These are phyloP conservation scores for Rhizopus microsporus DNA, from an alignment of 371 early-diverging fungal species.

Conservation along the genomic window DNA sequence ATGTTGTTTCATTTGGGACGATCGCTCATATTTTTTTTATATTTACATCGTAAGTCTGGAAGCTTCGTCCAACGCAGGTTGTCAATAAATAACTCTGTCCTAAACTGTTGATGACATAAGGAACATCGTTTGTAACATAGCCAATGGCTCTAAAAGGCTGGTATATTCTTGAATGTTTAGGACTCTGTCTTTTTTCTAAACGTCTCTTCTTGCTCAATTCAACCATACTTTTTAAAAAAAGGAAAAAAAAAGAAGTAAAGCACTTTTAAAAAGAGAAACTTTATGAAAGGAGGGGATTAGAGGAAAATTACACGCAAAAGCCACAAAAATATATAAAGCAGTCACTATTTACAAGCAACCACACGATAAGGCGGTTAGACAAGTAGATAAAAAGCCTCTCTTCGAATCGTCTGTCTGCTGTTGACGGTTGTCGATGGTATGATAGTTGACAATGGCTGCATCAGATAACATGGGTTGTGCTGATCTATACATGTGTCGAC, in stretches of 20 bases:
- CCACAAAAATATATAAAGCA: slow-evolving; percentile 1
- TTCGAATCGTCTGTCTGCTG: slow-evolving; percentile 19
- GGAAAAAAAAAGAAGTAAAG: not conserved
- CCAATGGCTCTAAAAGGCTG: slow-evolving; percentile 90
- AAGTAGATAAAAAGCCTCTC: slow-evolving; percentile 17
- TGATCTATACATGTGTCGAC: slow-evolving; percentile 21
- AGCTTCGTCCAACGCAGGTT: slow-evolving; percentile 81
- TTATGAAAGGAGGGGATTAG: not conserved
- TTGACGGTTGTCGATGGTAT: slow-evolving; percentile 27
- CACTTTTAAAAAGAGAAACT: not conserved
- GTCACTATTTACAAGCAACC: slow-evolving; percentile 10
- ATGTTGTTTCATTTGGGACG: not conserved
- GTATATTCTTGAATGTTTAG: slow-evolving; percentile 61
- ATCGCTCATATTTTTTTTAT: not conserved
- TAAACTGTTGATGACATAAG: slow-evolving; percentile 77
- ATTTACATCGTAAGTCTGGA: slow-evolving; percentile 81
- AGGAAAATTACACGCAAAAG: slow-evolving; percentile 4
- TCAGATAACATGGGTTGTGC: slow-evolving; percentile 26
- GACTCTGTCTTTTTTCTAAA: slow-evolving; percentile 19
- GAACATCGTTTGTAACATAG: slow-evolving; percentile 79
- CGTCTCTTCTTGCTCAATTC: slow-evolving; percentile 23
- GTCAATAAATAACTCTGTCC: slow-evolving; percentile 83
- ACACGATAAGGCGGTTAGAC: slow-evolving; percentile 5
- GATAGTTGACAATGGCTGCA: slow-evolving; percentile 21
- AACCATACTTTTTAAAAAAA: not conserved